Evolutionary conservation across 352 stramenopile species (phyloP).

Genomic region (Phytophthora megakarya): DNA sequence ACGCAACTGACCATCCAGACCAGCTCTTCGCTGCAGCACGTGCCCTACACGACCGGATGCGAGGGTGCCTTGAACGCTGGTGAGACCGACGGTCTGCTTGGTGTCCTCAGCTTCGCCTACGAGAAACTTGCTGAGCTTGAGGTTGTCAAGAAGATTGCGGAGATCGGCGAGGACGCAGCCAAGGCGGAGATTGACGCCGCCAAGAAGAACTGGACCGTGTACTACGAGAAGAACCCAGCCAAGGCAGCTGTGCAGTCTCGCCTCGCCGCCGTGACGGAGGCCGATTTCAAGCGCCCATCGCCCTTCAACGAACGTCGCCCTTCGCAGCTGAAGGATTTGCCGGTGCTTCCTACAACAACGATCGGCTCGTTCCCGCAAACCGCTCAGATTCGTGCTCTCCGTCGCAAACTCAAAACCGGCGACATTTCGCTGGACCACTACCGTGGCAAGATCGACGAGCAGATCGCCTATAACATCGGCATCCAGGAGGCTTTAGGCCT

Average conservation of each 20-base stretch:
- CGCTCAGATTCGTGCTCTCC: constrained; percentile 79
- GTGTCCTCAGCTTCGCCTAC: constrained; percentile 88
- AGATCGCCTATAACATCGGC: constrained; percentile 93
- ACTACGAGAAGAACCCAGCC: constrained; percentile 87
- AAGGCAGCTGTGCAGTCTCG: constrained; percentile 68
- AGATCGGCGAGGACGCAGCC: constrained; percentile 59
- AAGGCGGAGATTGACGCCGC: constrained; percentile 56
- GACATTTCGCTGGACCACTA: constrained; percentile 78
- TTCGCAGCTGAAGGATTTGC: constrained; percentile 68
- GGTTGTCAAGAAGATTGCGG: constrained; percentile 75
- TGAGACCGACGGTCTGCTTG: constrained; percentile 73
- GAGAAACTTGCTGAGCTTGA: constrained; percentile 91
- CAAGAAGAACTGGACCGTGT: constrained; percentile 68
- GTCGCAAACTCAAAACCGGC: constrained; percentile 81
- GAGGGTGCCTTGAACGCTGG: constrained; percentile 72
- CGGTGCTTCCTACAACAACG: constrained; percentile 91
- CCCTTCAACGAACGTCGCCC: constrained; percentile 80
- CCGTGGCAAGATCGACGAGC: constrained; percentile 89
- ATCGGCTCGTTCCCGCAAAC: constrained; percentile 96
- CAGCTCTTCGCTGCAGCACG: constrained; percentile 90
- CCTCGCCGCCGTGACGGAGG: constrained; percentile 60
- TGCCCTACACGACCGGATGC: constrained; percentile 87
- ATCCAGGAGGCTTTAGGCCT: constrained; percentile 91
- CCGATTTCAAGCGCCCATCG: constrained; percentile 84
- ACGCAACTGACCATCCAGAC: constrained; percentile 82